phyloP scores from a whole-genome alignment of 1,284 basidiomycete species.

The Puccinia hordei region DNA sequence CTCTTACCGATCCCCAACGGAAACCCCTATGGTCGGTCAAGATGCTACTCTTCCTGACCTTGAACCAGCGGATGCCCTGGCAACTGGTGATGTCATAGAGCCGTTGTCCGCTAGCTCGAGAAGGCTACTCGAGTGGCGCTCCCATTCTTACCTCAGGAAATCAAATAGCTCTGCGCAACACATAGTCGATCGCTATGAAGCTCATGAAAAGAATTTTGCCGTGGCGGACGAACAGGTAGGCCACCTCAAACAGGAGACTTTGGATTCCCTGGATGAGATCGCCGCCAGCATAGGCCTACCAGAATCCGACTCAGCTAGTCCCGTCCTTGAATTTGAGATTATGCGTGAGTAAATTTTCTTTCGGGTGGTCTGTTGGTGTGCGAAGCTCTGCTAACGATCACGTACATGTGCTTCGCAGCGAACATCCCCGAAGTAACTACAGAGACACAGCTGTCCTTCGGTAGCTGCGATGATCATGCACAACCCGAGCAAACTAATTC shows the following conservation, averaged over 20 bases:
- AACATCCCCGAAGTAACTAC: not conserved
- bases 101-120: not conserved
- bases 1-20: not conserved
- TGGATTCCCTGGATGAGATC: not conserved
- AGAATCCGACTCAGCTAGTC: not conserved
- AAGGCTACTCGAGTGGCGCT: slow-evolving; percentile 9
- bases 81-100: not conserved
- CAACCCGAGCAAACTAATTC: not conserved
- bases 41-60: not conserved
- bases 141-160: slow-evolving; percentile 2
- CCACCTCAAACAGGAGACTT: not conserved
- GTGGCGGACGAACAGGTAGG: not conserved
- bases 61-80: not conserved
- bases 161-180: slow-evolving; percentile 19
- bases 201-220: slow-evolving; percentile 19
- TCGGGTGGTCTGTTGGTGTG: not conserved
- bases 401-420: not conserved
- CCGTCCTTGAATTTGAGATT: not conserved
- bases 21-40: not conserved
- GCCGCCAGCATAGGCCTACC: not conserved
- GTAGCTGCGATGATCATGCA: not conserved
- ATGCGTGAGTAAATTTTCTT: not conserved
- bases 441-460: not conserved
- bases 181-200: slow-evolving; percentile 48
- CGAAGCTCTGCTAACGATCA: not conserved